These are phyloP conservation scores for Piper longum DNA, from an alignment of 164 flowering plant species.

Conservation along the genomic window DNA sequence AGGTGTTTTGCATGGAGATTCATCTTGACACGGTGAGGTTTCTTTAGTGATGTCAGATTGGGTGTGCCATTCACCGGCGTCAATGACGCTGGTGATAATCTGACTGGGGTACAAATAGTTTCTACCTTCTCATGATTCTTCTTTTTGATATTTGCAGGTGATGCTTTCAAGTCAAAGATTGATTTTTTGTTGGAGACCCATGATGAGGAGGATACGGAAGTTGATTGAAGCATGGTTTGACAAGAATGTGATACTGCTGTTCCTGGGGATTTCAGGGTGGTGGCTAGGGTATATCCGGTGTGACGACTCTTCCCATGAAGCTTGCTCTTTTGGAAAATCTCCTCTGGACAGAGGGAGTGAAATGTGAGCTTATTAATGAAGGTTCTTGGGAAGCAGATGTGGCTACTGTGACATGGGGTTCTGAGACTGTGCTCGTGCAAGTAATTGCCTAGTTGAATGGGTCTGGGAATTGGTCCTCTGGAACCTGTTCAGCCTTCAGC, in stretches of 20 bases:
- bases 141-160: constrained; percentile 5
- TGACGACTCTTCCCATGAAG: constrained; percentile 10
- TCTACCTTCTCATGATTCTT: constrained; percentile 6
- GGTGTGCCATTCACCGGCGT: constrained; percentile 51
- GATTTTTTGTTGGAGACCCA: not conserved
- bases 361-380: constrained; percentile 23
- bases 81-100: constrained; percentile 26
- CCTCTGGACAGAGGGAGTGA: constrained; percentile 31
- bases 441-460: constrained; percentile 28
- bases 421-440: constrained; percentile 2
- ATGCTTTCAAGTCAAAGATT: constrained; percentile 9
- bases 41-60: constrained; percentile 36
- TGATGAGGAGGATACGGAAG: not conserved
- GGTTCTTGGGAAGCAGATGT: constrained; percentile 10
- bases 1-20: constrained; percentile 24
- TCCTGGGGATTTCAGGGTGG: not conserved
- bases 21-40: constrained; percentile 42
- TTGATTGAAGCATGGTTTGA: constrained; percentile 10
- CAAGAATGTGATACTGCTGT: constrained; percentile 1
- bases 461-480: constrained; percentile 45
- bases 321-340: constrained; percentile 23
- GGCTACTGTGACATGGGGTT: constrained; percentile 1
- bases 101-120: constrained; percentile 5
- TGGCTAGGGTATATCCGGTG: constrained; percentile 1
- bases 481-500: constrained; percentile 51